These are phyloP conservation scores for Zygotorulaspora florentina DNA, from an alignment of 805 yeast genomes.

Conservation along the genomic window DNA sequence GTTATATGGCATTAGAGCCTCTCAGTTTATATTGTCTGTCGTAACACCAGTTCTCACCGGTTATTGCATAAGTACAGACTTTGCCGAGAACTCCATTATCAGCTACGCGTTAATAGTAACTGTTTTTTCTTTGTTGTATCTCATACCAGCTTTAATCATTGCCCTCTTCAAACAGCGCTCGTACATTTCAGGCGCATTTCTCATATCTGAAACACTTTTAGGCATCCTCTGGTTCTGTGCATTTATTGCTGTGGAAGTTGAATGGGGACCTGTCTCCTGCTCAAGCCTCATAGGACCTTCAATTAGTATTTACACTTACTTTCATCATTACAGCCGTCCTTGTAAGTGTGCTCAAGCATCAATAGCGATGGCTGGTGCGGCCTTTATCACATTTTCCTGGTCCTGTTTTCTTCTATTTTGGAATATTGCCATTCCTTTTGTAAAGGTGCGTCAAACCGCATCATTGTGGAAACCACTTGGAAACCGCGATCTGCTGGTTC, in stretches of 20 bases:
- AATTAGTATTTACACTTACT: neutral
- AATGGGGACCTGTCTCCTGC: neutral
- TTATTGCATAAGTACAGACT: neutral
- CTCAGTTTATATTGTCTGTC: slow-evolving; percentile 4
- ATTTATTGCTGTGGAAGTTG: slow-evolving; percentile 6
- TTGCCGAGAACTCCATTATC: neutral
- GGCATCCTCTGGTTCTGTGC: slow-evolving; percentile 6
- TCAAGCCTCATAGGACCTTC: neutral
- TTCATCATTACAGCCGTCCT: neutral
- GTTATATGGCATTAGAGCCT: neutral
- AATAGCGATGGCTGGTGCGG: slow-evolving; percentile 5
- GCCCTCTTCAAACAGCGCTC: neutral
- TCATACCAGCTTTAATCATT: neutral
- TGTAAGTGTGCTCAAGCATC: slow-evolving; percentile 4
- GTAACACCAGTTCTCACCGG: slow-evolving; percentile 4
- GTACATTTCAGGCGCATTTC: slow-evolving; percentile 4
- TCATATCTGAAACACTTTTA: slow-evolving; percentile 3
- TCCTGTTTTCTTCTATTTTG: slow-evolving; percentile 1
- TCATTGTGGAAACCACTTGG: neutral
- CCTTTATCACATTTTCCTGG: neutral
- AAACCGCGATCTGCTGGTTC: neutral
- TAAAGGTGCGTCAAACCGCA: neutral
- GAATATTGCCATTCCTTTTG: neutral
- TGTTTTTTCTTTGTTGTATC: slow-evolving; percentile 6
- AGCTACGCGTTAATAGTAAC: slow-evolving; percentile 3